A percentile compares a stretch with the other conserved stretches of the same genome.
These are phyloP conservation scores for Tulasnella sp. DNA, from an alignment of 768 basidiomycete genomes.

Conservation along the genomic window DNA sequence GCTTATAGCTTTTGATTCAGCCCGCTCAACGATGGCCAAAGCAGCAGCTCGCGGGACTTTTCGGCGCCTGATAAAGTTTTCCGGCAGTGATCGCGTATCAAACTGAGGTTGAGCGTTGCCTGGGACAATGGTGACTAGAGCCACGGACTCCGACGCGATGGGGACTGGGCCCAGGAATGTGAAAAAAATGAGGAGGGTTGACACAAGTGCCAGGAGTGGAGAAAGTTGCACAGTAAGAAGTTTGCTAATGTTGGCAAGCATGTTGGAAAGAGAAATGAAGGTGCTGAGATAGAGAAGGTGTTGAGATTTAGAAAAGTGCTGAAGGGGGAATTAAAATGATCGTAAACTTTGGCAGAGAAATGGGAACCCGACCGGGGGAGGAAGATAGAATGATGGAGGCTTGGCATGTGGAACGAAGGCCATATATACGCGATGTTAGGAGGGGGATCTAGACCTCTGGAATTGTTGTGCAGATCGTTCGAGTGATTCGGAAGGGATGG, in stretches of 20 bases:
- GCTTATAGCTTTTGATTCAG: slow-evolving; percentile 9
- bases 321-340: background rate
- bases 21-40: background rate
- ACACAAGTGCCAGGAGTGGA: slow-evolving; percentile 27
- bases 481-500: background rate
- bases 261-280: slow-evolving; percentile 14
- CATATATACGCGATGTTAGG: background rate
- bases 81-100: background rate
- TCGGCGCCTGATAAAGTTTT: background rate
- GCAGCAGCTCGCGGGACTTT: slow-evolving; percentile 17
- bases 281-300: background rate
- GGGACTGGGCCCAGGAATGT: slow-evolving; percentile 26
- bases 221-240: slow-evolving; percentile 27
- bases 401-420: background rate
- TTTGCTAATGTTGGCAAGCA: slow-evolving; percentile 26
- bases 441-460: background rate
- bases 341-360: background rate
- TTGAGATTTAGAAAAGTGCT: too few species aligned
- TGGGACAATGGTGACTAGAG: slow-evolving; percentile 15
- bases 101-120: slow-evolving; percentile 10
- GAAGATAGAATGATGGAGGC: background rate
- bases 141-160: background rate
- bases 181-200: slow-evolving; percentile 24
- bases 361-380: slow-evolving; percentile 9
- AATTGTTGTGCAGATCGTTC: background rate